These are phyloP conservation scores for Allomyces javanicus DNA, from an alignment of 192 early-diverging fungal genomes.

Conservation along the genomic window DNA sequence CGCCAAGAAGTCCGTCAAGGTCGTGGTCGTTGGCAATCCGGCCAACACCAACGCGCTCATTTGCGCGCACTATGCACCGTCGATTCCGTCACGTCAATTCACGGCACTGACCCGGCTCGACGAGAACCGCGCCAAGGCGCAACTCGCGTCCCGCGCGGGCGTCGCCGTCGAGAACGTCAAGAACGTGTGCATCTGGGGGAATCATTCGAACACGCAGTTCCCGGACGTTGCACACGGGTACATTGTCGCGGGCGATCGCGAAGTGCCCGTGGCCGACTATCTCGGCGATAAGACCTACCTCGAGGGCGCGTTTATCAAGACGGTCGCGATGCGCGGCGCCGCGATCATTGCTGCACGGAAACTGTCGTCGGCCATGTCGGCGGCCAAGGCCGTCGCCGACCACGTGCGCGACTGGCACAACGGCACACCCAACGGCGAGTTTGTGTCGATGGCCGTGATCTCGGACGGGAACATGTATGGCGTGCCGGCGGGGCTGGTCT, in stretches of 20 bases:
- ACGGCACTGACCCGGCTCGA: neutral
- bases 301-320: neutral
- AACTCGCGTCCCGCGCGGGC: neutral
- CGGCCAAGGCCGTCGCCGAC: neutral
- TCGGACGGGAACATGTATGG: neutral
- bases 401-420: neutral
- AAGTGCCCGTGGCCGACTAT: neutral
- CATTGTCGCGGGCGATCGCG: neutral
- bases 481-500: neutral
- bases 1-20: neutral
- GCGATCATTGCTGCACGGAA: neutral
- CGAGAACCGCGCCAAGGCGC: neutral
- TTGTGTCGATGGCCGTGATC: neutral
- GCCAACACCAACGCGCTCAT: neutral
- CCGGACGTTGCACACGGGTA: neutral
- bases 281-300: neutral
- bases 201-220: neutral
- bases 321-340: neutral
- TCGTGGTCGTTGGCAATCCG: neutral
- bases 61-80: neutral
- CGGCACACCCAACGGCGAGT: neutral
- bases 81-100: neutral
- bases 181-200: neutral
- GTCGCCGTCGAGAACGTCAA: neutral
- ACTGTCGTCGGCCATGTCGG: slow-evolving; percentile 1